Conservation (phyloP, 148 eudicot genomes). For the Nyssa sinensis region DNA sequence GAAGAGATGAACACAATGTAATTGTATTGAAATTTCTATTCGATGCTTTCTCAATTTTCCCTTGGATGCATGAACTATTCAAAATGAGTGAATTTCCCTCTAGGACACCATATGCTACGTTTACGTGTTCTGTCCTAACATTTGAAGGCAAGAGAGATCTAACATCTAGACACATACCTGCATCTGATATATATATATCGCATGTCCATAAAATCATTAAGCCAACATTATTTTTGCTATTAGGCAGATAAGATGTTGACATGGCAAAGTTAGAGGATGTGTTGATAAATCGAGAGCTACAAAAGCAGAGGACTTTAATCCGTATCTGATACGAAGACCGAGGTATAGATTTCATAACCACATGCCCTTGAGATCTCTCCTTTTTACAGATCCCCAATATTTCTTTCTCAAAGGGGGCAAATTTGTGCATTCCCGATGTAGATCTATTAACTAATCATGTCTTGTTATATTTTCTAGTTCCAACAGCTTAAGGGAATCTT, state of each 20-base stretch:
- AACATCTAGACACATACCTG: no score
- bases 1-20: background rate
- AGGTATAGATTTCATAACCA: no score
- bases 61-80: background rate
- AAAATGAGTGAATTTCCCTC: background rate
- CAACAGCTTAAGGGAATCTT: background rate
- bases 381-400: background rate
- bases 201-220: no score
- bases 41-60: no score
- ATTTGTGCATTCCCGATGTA: conserved; percentile 28
- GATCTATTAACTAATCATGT: conserved; percentile 15
- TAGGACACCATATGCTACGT: background rate
- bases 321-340: background rate
- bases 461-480: conserved; percentile 1
- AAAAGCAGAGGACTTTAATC: background rate
- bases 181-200: no score
- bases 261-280: background rate
- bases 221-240: no score
- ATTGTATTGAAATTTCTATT: background rate
- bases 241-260: no score
- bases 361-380: background rate
- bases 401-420: conserved; percentile 17
- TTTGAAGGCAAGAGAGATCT: no score
- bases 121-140: no score
- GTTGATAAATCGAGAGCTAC: background rate